Percentiles rank a stretch among this genome's conserved stretches.
phyloP scores from a whole-genome alignment of 257 asterid species.

The Plantago ovata region DNA sequence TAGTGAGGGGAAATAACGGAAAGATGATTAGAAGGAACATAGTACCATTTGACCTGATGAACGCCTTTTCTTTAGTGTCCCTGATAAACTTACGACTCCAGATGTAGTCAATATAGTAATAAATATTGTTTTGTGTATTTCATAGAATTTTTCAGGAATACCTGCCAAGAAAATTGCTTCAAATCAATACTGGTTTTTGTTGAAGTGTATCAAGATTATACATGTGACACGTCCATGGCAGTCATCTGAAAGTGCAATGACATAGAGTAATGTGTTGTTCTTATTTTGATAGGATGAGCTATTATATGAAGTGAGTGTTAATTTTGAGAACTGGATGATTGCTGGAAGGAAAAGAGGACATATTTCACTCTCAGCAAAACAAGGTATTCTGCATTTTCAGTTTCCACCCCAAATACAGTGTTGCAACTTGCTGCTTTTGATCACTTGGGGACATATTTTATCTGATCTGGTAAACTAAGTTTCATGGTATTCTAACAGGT shows the following conservation, averaged over 20 bases:
- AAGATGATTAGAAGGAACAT: too few species aligned
- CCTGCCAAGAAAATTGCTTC: background rate
- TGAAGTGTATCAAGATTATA: conserved; percentile 3
- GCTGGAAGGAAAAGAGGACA: conserved; percentile 97
- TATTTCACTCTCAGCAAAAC: conserved; percentile 64
- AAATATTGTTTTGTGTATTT: too few species aligned
- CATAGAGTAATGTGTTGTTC: conserved; percentile 9
- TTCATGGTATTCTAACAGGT: conserved; percentile 44
- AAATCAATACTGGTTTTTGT: background rate
- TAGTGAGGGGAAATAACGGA: too few species aligned
- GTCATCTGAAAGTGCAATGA: background rate
- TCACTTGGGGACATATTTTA: background rate
- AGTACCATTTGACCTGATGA: too few species aligned
- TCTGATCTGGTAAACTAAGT: conserved; percentile 5
- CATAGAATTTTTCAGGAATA: too few species aligned
- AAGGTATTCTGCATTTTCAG: conserved; percentile 40
- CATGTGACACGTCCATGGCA: background rate
- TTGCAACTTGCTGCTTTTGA: too few species aligned
- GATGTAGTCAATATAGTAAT: too few species aligned
- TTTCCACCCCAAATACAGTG: conserved; percentile 7
- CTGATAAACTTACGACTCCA: too few species aligned
- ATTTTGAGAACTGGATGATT: conserved; percentile 93
- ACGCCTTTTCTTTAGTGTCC: too few species aligned
- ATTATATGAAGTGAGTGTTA: conserved; percentile 74
- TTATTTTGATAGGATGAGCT: conserved; percentile 62